These are phyloP conservation scores for Hyaloscypha hepaticicola DNA, from an alignment of 495 filamentous ascomycete species.

Conservation along the genomic window DNA sequence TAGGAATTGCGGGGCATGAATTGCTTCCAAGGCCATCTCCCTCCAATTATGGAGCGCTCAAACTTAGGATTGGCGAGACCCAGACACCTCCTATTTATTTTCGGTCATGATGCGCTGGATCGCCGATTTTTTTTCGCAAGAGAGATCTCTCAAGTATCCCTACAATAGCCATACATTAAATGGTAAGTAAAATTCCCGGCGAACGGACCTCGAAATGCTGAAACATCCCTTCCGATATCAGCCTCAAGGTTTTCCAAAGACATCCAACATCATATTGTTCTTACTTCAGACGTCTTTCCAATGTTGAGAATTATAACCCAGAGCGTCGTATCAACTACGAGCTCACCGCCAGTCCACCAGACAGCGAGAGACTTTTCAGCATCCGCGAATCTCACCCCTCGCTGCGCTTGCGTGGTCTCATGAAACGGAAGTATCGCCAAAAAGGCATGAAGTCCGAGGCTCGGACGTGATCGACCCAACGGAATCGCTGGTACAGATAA, in stretches of 20 bases:
- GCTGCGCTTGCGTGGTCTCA: neutral
- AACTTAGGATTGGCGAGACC: neutral
- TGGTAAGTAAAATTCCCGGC: neutral
- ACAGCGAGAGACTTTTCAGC: neutral
- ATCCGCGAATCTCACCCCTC: neutral
- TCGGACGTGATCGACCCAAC: neutral
- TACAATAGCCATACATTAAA: neutral
- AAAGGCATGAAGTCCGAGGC: neutral
- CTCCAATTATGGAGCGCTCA: neutral
- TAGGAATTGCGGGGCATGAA: neutral
- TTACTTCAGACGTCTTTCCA: neutral
- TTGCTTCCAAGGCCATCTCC: neutral
- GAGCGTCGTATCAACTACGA: neutral
- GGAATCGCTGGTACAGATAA: neutral
- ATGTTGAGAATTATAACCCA: neutral
- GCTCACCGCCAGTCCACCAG: neutral
- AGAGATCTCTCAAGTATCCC: neutral
- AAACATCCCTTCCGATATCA: neutral
- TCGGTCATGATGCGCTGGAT: neutral
- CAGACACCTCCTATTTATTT: neutral
- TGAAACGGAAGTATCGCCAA: neutral
- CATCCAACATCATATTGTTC: neutral
- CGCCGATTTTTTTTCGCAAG: neutral
- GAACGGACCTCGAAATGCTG: neutral
- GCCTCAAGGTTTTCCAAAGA: neutral